Percentiles rank a stretch among this genome's conserved stretches.
These are phyloP conservation scores for Cryphonectria japonica DNA, from an alignment of 2,329 filamentous ascomycete genomes.

Conservation along the genomic window DNA sequence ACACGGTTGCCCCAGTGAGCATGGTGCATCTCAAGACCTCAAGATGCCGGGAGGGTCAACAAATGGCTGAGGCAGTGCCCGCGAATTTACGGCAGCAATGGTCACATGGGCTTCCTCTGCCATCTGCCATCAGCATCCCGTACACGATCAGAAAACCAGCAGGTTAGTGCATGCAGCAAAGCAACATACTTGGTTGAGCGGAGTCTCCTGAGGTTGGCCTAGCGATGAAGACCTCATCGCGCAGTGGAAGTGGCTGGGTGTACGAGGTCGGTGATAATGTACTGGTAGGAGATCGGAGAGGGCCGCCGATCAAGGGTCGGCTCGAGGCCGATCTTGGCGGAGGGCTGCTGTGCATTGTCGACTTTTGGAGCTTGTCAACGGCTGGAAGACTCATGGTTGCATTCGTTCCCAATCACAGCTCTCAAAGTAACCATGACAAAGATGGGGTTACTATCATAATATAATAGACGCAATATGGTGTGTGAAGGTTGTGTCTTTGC, in stretches of 20 bases:
- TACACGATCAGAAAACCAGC: not conserved
- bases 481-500: not conserved
- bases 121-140: not conserved
- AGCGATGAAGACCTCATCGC: constrained; percentile 20
- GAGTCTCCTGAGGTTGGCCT: not conserved
- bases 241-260: constrained; percentile 11
- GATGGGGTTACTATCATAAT: not conserved
- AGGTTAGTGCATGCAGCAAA: not conserved
- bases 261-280: constrained; percentile 9
- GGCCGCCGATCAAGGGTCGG: constrained; percentile 23
- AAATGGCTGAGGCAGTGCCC: constrained; percentile 25
- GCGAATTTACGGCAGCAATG: constrained; percentile 14
- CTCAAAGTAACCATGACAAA: not conserved
- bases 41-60: constrained; percentile 19
- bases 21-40: not conserved
- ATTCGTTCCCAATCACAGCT: not conserved
- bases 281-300: constrained; percentile 16
- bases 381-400: not conserved
- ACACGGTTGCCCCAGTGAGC: not conserved
- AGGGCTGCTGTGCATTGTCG: constrained; percentile 9
- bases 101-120: constrained; percentile 3
- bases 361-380: not conserved
- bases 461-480: not conserved
- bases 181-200: not conserved
- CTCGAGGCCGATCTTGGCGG: not conserved